Evolutionary conservation across 139 green algal species (phyloP).

Genomic region (Asterochloris erici): DNA sequence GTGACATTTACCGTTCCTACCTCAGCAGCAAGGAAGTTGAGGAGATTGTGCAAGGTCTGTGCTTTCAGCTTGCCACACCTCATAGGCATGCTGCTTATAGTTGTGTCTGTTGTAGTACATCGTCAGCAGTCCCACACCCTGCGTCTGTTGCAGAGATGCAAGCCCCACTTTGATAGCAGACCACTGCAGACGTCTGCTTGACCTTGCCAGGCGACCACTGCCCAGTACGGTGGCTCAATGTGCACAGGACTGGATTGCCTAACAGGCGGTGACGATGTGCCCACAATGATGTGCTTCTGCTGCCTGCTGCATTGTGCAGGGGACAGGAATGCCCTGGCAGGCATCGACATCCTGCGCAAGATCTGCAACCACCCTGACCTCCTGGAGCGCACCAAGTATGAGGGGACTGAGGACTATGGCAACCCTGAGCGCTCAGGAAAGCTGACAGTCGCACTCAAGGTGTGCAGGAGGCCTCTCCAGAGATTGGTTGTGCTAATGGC

Average conservation of each 20-base stretch:
- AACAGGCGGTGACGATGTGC: no score
- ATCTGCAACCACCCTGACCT: slow-evolving; percentile 99
- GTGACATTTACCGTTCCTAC: slow-evolving; percentile 85
- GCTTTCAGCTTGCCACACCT: slow-evolving; percentile 23
- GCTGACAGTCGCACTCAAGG: slow-evolving; percentile 64
- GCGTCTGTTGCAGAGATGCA: no score
- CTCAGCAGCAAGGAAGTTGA: slow-evolving; percentile 63
- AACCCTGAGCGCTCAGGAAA: slow-evolving; percentile 75
- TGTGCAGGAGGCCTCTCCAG: background rate
- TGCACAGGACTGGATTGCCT: background rate
- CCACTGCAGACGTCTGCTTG: no score
- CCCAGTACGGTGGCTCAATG: background rate
- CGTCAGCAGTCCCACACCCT: background rate
- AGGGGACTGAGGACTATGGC: slow-evolving; percentile 56
- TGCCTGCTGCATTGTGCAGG: slow-evolving; percentile 32
- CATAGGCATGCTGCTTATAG: background rate
- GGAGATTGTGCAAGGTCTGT: slow-evolving; percentile 46
- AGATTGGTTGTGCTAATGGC: background rate
- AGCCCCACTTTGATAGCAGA: no score
- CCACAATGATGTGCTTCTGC: no score
- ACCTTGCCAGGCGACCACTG: no score
- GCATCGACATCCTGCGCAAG: slow-evolving; percentile 96
- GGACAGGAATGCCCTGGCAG: slow-evolving; percentile 70
- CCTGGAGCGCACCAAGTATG: slow-evolving; percentile 64
- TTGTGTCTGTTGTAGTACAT: background rate